Conservation (phyloP, 2,329 filamentous ascomycete genomes). For the Berkeleyomyces rouxiae region DNA sequence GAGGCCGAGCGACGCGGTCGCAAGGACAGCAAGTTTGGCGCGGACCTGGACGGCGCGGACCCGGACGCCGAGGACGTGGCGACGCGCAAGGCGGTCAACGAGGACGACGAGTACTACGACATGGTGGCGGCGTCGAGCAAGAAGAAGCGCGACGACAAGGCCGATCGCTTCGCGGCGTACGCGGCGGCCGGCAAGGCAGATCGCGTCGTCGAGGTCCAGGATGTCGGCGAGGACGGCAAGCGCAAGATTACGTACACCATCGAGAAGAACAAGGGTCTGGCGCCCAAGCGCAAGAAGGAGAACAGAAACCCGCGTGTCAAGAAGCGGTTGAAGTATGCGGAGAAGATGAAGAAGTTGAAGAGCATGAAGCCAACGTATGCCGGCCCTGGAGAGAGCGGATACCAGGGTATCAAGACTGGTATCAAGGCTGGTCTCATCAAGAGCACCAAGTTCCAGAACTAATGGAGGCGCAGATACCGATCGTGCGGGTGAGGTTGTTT, state of each 20-base stretch:
- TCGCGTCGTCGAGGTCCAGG: slow-evolving; percentile 46
- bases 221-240: slow-evolving; percentile 69
- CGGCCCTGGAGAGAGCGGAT: slow-evolving; percentile 68
- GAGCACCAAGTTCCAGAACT: slow-evolving; percentile 66
- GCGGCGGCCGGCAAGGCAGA: slow-evolving; percentile 47
- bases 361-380: slow-evolving; percentile 77
- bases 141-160: slow-evolving; percentile 59
- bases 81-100: slow-evolving; percentile 35
- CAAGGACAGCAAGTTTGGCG: slow-evolving; percentile 42
- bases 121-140: slow-evolving; percentile 56
- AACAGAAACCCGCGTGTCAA: slow-evolving; percentile 90
- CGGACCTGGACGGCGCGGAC: slow-evolving; percentile 51
- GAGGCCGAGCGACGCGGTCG: slow-evolving; percentile 73
- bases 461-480: not conserved
- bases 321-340: slow-evolving; percentile 92
- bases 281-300: slow-evolving; percentile 82
- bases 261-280: slow-evolving; percentile 92
- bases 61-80: slow-evolving; percentile 11
- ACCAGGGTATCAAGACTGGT: slow-evolving; percentile 82
- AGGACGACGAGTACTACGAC: slow-evolving; percentile 77
- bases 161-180: slow-evolving; percentile 36
- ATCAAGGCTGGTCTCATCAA: slow-evolving; percentile 89
- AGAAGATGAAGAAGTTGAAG: slow-evolving; percentile 92
- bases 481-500: not conserved
- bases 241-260: slow-evolving; percentile 86